Base-by-base conservation (phyloP, 1,139 yeast genomes). In the Hyphopichia fennica region DNA sequence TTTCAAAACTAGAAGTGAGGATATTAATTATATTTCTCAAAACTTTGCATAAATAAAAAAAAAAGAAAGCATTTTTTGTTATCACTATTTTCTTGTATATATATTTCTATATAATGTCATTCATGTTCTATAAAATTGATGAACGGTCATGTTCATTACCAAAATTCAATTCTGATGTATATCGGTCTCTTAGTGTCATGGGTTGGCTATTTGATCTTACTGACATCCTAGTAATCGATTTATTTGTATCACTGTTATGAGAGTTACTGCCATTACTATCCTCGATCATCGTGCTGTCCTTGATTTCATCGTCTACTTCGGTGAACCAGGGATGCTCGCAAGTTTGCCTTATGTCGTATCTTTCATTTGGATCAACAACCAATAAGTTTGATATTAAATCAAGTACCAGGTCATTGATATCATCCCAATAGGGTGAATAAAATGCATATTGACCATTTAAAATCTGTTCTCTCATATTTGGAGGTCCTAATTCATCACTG, bases 341-440 rank as follows among this genome's bases (percentile, higher is more conserved):
- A 0, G 87, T 77, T 41, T 77, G 72, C 3, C 63, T 57, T 2
- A 84, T 79, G 41, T 76, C 77, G 40, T 63, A 70, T 45, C 95
- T 65, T 25, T 69, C 65, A 2, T 58, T 59, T 0, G 90, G 81
- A 49, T 84, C 79, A 10, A 81, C 78, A 20, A 82, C 77, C 35
- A 87, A 61, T 40, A 87, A 63, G 40, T 77, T 75, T 17, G 85
- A 72, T 5, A 86, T 83, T 46, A 86, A 65, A 56, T 86, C 90
- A 41, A 86, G 60, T 0, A 80, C 88, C 2, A 72, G 56, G 56
- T 86, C 93, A 36, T 72, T 72, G 15, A 85, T 81, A 1, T 75
- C 75, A 60, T 86, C 95, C 87, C 91, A 86, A 56, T 82, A 86
- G 0, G 95, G 95, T 2, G 88, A 80, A 56, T 81, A 86, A 56